These are phyloP conservation scores for Fraxinus angustifolia DNA, from an alignment of 305 asterid genomes.

Conservation along the genomic window DNA sequence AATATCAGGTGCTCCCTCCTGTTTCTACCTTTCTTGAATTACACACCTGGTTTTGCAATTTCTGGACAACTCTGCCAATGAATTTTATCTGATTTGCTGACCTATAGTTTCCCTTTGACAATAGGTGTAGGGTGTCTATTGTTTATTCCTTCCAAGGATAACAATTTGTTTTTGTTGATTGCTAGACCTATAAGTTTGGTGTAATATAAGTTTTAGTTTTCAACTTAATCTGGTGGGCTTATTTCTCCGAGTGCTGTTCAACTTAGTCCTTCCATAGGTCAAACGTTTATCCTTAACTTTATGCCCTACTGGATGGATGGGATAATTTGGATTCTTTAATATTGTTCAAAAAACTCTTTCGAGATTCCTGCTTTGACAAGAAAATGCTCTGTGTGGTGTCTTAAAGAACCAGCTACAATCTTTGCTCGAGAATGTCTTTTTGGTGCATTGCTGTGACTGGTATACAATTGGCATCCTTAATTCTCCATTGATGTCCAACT, in stretches of 20 bases:
- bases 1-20: constrained; percentile 68
- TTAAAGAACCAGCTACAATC: background rate
- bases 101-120: background rate
- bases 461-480: background rate
- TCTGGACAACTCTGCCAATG: background rate
- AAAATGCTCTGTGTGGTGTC: background rate
- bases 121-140: constrained; percentile 7
- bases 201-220: background rate
- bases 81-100: constrained; percentile 12
- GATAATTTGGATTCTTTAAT: background rate
- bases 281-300: background rate
- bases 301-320: constrained; percentile 4
- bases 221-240: background rate
- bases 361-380: background rate
- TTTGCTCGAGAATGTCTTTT: constrained; percentile 8
- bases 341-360: background rate
- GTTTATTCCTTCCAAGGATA: background rate
- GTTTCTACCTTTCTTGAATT: background rate
- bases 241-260: constrained; percentile 10
- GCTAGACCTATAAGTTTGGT: background rate
- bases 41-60: background rate
- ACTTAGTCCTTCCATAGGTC: constrained; percentile 13
- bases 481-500: background rate
- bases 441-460: background rate
- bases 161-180: background rate